Percentiles rank a stretch among this genome's conserved stretches.
phyloP scores from a whole-genome alignment of 345 rosid genomes.

The Rhizophora mangle region DNA sequence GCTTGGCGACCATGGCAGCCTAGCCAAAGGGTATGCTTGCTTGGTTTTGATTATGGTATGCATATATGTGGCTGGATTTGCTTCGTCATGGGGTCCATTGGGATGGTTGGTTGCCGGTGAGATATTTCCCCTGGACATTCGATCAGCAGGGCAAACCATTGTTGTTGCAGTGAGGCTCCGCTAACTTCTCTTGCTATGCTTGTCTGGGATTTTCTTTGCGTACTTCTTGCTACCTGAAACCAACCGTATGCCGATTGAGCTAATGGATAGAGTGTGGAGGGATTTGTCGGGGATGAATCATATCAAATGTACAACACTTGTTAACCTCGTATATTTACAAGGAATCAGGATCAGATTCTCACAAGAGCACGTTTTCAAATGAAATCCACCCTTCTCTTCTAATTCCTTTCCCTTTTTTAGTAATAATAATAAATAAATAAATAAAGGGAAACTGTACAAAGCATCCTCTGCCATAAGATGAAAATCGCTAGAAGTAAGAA shows the following conservation, averaged over 20 bases:
- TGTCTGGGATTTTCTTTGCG: slow-evolving; percentile 46
- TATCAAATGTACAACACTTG: no score
- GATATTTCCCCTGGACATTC: slow-evolving; percentile 41
- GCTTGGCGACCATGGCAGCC: slow-evolving; percentile 52
- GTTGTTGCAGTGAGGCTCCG: slow-evolving; percentile 41
- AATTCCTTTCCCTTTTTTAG: no score
- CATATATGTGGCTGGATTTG: slow-evolving; percentile 42
- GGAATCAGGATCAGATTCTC: no score
- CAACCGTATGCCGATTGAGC: slow-evolving; percentile 43
- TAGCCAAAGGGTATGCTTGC: slow-evolving; percentile 38
- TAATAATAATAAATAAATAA: no score
- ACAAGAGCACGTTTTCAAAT: no score
- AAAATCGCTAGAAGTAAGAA: no score
- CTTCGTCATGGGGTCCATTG: slow-evolving; percentile 56
- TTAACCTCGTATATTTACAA: no score
- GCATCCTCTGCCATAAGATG: no score
- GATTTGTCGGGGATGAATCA: slow-evolving; percentile 23
- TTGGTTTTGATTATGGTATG: slow-evolving; percentile 32
- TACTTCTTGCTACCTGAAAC: slow-evolving; percentile 46
- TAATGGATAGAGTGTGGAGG: slow-evolving; percentile 45
- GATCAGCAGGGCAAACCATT: slow-evolving; percentile 50
- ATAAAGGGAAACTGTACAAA: no score
- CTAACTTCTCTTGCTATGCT: slow-evolving; percentile 40
- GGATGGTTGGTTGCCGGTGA: slow-evolving; percentile 58
- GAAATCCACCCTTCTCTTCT: no score